Conservation (phyloP, 169 alveolate genomes). For the Plasmodium billcollinsi region DNA sequence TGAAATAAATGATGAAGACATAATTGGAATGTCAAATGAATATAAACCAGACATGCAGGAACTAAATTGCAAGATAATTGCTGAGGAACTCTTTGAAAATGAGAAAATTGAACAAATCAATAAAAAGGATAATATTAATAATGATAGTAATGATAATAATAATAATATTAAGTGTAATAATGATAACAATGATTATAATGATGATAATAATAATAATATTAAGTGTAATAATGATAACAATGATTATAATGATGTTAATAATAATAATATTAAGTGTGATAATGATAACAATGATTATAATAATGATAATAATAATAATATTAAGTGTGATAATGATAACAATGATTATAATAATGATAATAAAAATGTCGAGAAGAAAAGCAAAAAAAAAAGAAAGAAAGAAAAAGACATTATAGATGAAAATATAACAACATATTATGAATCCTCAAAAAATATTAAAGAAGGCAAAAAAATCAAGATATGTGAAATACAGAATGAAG, state of each 20-base stretch:
- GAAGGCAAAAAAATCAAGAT: too few species aligned
- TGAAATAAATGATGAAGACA: neutral
- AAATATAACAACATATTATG: too few species aligned
- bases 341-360: neutral
- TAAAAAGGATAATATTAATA: neutral
- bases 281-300: neutral
- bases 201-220: too few species aligned
- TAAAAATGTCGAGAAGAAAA: neutral
- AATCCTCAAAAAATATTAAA: too few species aligned
- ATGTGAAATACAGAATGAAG: too few species aligned
- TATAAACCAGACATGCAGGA: neutral
- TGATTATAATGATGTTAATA: neutral
- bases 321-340: neutral
- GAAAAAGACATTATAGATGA: too few species aligned
- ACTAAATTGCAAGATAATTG: neutral
- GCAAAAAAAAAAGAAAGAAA: neutral
- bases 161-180: neutral
- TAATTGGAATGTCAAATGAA: neutral
- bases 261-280: neutral
- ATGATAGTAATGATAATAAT: neutral
- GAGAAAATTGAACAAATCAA: neutral
- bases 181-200: neutral
- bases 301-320: neutral
- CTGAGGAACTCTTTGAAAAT: neutral
- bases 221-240: neutral